Percentiles rank a stretch among this genome's conserved stretches.
These are phyloP conservation scores for Lodderomyces beijingensis DNA, from an alignment of 1,139 yeast species.

Conservation along the genomic window DNA sequence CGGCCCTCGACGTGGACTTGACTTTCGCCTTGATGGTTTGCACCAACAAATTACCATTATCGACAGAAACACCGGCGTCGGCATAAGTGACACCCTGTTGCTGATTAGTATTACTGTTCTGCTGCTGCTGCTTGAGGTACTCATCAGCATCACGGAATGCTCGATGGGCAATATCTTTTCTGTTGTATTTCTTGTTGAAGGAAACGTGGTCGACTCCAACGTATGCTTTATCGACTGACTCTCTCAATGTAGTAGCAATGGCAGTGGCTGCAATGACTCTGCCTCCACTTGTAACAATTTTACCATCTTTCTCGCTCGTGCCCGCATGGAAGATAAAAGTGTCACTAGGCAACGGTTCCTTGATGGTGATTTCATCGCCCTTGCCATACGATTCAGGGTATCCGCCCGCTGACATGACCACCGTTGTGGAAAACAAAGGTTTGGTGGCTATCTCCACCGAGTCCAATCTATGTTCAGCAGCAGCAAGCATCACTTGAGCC, in stretches of 20 bases:
- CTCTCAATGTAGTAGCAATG: conserved; percentile 66
- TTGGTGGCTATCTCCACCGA: conserved; percentile 66
- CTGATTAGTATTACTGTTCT: conserved; percentile 7
- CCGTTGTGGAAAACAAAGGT: conserved; percentile 76
- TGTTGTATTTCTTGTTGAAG: conserved; percentile 73
- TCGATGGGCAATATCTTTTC: conserved; percentile 93
- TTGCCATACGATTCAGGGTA: conserved; percentile 85
- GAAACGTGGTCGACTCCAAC: conserved; percentile 72
- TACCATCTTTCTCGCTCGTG: conserved; percentile 54
- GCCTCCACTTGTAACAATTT: conserved; percentile 86
- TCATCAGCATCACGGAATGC: conserved; percentile 64
- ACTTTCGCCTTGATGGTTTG: conserved; percentile 88
- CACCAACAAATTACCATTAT: conserved; percentile 85
- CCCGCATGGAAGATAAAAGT: conserved; percentile 94
- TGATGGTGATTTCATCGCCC: conserved; percentile 77
- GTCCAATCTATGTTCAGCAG: conserved; percentile 93
- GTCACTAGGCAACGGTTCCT: conserved; percentile 43
- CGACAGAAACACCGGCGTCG: conserved; percentile 96
- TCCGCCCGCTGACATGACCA: conserved; percentile 95
- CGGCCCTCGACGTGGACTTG: conserved; percentile 90
- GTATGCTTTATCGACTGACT: conserved; percentile 84
- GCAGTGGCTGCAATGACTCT: conserved; percentile 96
- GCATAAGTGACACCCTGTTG: conserved; percentile 69
- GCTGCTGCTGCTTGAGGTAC: conserved; percentile 7
- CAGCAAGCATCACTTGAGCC: conserved; percentile 87